phyloP scores from a whole-genome alignment of 1,284 basidiomycete species.

The Ganoderma lucidum region DNA sequence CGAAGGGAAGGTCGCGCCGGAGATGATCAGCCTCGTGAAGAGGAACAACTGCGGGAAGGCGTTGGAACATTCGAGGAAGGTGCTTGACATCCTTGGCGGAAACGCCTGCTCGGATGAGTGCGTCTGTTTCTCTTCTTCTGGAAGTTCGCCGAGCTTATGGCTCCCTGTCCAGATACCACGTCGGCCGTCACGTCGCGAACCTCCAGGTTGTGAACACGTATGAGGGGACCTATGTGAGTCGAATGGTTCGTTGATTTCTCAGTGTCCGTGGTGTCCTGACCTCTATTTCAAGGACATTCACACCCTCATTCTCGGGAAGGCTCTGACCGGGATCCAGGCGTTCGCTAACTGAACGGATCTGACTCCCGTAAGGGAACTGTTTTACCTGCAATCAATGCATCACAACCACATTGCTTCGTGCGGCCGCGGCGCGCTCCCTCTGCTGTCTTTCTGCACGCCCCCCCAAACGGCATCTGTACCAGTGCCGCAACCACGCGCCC shows the following conservation, averaged over 20 bases:
- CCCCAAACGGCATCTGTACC: no score
- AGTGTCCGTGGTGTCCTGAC: constrained; percentile 3
- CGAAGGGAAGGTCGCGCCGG: constrained; percentile 77
- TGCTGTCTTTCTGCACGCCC: no score
- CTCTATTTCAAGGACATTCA: constrained; percentile 72
- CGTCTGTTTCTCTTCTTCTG: constrained; percentile 39
- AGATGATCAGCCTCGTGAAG: constrained; percentile 97
- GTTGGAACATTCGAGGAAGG: constrained; percentile 76
- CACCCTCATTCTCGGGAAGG: constrained; percentile 90
- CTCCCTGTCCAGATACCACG: constrained; percentile 71
- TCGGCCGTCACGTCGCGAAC: constrained; percentile 91
- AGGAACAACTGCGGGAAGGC: constrained; percentile 97
- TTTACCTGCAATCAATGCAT: neutral
- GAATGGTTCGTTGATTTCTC: neutral
- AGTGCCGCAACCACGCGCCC: no score
- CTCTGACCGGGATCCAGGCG: constrained; percentile 87
- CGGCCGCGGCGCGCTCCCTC: no score
- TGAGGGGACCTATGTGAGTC: constrained; percentile 75
- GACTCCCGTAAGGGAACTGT: neutral
- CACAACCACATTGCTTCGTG: neutral
- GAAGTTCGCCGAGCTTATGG: neutral
- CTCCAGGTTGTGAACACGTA: constrained; percentile 94
- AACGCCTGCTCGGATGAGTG: constrained; percentile 92
- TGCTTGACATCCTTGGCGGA: constrained; percentile 91
- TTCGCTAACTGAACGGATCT: constrained; percentile 61